phyloP scores from a whole-genome alignment of 2,329 filamentous ascomycete genomes.

The Bipolaris bicolor region DNA sequence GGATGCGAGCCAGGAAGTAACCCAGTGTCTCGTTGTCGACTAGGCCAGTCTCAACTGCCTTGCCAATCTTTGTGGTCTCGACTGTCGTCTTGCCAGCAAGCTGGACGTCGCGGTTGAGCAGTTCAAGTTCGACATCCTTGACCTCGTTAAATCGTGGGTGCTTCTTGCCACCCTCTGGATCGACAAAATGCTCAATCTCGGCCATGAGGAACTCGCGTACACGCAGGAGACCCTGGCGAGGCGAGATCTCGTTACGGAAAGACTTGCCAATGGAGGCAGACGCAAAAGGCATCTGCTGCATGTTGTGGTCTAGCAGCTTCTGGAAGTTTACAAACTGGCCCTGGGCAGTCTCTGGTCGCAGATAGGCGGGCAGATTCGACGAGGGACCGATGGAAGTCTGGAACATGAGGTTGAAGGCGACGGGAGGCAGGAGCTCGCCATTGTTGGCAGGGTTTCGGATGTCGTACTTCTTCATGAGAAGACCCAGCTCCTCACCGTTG shows the following conservation, averaged over 20 bases:
- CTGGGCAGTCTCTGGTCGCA: constrained; percentile 86
- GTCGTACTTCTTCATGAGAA: constrained; percentile 85
- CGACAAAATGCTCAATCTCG: constrained; percentile 98
- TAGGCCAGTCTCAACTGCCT: constrained; percentile 80
- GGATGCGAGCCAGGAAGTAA: constrained; percentile 94
- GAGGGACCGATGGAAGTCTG: constrained; percentile 92
- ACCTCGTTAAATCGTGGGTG: constrained; percentile 87
- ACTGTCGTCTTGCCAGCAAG: constrained; percentile 81
- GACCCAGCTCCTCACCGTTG: constrained; percentile 81
- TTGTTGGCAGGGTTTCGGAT: constrained; percentile 86
- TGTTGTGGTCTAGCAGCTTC: constrained; percentile 96
- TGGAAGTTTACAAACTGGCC: constrained; percentile 97
- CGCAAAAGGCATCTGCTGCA: constrained; percentile 93
- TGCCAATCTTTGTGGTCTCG: constrained; percentile 76
- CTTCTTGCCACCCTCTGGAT: constrained; percentile 93
- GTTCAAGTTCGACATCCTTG: constrained; percentile 78
- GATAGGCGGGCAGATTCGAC: constrained; percentile 73
- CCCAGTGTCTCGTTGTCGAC: constrained; percentile 98
- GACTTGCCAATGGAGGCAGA: constrained; percentile 97
- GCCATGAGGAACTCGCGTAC: constrained; percentile 99
- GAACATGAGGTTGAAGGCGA: constrained; percentile 99
- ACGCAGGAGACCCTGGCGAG: constrained; percentile 85
- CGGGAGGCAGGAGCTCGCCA: constrained; percentile 76
- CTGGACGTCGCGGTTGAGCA: constrained; percentile 86
- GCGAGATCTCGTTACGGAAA: constrained; percentile 97